A percentile compares a stretch with the other conserved stretches of the same genome.
Evolutionary conservation across 345 rosid species (phyloP).

Genomic region (Murraya paniculata): DNA sequence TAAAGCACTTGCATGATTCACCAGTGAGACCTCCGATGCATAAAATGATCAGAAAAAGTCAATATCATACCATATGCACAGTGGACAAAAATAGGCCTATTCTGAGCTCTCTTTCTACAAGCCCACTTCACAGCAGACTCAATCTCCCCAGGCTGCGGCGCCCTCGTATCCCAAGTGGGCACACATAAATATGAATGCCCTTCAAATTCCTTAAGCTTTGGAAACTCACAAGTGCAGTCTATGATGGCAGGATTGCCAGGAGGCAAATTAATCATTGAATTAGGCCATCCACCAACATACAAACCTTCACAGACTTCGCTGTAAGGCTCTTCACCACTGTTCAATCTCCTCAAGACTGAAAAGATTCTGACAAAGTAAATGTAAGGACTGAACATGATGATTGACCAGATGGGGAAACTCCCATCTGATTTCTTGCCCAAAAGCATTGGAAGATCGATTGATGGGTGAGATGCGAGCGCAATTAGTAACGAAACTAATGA

Average conservation of each 20-base stretch:
- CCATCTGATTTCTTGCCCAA: conserved; percentile 65
- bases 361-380: conserved; percentile 46
- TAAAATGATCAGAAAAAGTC: not conserved
- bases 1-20: not conserved
- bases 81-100: conserved; percentile 53
- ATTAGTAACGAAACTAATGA: conserved; percentile 40
- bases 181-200: conserved; percentile 52
- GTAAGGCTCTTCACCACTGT: conserved; percentile 55
- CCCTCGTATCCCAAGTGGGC: conserved; percentile 78
- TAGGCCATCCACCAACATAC: conserved; percentile 79
- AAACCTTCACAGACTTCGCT: conserved; percentile 51
- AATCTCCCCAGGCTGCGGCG: conserved; percentile 63
- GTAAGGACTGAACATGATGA: conserved; percentile 56
- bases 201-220: conserved; percentile 39
- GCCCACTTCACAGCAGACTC: conserved; percentile 82
- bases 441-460: conserved; percentile 47
- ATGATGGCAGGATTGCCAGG: conserved; percentile 69
- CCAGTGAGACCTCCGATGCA: not conserved
- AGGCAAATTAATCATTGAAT: conserved; percentile 39
- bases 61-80: conserved; percentile 64
- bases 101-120: conserved; percentile 56
- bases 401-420: conserved; percentile 55
- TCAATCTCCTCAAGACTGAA: conserved; percentile 36
- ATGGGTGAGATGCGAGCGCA: conserved; percentile 44
- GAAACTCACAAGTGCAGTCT: conserved; percentile 75